Evolutionary conservation across 2,329 filamentous ascomycete species (phyloP).

Genomic region (Fonsecaea pugnacius): DNA sequence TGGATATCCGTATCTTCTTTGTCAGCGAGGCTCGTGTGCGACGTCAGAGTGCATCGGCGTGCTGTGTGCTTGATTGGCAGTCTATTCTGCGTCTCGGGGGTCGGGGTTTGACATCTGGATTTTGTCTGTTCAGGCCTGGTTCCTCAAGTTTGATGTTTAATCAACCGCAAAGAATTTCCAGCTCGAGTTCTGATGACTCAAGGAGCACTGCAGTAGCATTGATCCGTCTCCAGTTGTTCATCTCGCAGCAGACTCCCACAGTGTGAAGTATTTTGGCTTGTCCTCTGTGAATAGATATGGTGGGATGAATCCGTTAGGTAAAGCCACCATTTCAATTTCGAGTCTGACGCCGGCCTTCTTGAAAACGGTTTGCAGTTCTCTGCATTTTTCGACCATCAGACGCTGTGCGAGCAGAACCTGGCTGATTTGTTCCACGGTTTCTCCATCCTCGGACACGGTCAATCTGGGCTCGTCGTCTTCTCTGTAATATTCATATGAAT

Average conservation of each 20-base stretch:
- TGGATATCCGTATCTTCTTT: not conserved
- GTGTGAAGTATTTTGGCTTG: constrained; percentile 26
- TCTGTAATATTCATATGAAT: constrained; percentile 36
- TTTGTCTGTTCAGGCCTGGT: not conserved
- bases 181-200: not conserved
- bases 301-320: constrained; percentile 37
- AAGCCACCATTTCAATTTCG: constrained; percentile 32
- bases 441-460: constrained; percentile 27
- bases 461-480: constrained; percentile 28
- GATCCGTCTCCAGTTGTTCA: not conserved
- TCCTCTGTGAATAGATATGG: constrained; percentile 38
- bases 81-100: not conserved
- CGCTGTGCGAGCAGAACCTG: constrained; percentile 30
- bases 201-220: not conserved
- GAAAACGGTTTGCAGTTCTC: constrained; percentile 29
- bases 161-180: not conserved
- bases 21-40: not conserved
- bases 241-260: constrained; percentile 31
- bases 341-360: constrained; percentile 28
- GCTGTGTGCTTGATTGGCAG: not conserved
- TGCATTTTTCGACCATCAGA: constrained; percentile 31
- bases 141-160: not conserved
- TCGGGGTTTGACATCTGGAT: not conserved
- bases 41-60: constrained; percentile 12
- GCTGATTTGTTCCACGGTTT: constrained; percentile 25